Conservation (phyloP, 2,329 filamentous ascomycete genomes). For the Diaporthe longicolla region DNA sequence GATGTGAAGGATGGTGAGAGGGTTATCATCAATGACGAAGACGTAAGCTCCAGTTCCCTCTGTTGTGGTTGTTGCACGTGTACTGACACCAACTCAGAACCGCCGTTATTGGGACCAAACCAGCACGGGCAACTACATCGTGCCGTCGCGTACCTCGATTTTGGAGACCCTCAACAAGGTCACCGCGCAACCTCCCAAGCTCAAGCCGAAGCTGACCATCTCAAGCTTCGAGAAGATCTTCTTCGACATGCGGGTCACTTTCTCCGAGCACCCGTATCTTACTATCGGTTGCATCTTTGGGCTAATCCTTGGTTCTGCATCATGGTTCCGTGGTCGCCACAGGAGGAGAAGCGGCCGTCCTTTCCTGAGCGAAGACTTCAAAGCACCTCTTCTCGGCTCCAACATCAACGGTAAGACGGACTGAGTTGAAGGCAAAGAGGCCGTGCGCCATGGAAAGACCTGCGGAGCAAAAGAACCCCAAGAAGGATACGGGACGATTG, state of each 20-base stretch:
- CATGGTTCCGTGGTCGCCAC: conserved; percentile 69
- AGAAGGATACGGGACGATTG: neutral
- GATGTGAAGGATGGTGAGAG: conserved; percentile 89
- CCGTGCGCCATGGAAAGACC: conserved; percentile 2
- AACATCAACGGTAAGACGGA: conserved; percentile 66
- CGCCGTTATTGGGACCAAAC: conserved; percentile 96
- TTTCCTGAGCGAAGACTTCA: conserved; percentile 72
- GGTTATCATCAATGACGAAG: conserved; percentile 97
- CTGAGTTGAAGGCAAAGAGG: conserved; percentile 49
- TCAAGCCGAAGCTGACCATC: conserved; percentile 84
- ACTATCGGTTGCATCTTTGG: conserved; percentile 70
- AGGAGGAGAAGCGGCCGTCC: conserved; percentile 73
- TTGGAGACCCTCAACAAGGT: conserved; percentile 86
- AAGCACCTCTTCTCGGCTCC: conserved; percentile 73
- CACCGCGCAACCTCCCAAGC: conserved; percentile 76
- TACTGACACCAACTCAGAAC: conserved; percentile 71
- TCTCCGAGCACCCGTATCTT: conserved; percentile 72
- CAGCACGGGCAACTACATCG: conserved; percentile 89
- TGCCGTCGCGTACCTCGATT: conserved; percentile 90
- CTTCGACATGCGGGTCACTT: conserved; percentile 72
- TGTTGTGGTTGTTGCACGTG: conserved; percentile 16
- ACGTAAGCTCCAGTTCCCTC: conserved; percentile 72
- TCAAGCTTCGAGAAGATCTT: conserved; percentile 79
- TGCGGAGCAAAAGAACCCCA: conserved; percentile 9
- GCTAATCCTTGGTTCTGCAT: conserved; percentile 65